Evolutionary conservation across 257 asterid species (phyloP), one percentile per base, ranked within the genome.

Genomic region (Scutellaria barbata): DNA sequence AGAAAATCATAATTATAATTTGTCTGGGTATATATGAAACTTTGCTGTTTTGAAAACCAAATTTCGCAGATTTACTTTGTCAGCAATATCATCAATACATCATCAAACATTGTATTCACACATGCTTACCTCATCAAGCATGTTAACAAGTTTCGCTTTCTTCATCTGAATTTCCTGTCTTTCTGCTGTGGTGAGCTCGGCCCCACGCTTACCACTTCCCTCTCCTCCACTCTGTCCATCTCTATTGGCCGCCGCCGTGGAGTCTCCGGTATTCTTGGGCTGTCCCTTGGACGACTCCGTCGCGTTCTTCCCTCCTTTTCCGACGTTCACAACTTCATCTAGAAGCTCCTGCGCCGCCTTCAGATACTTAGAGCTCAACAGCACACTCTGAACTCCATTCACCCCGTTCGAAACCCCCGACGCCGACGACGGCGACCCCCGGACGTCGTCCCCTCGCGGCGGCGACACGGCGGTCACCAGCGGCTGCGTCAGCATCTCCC

Each of bases 101-200:
- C 76, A 80, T 68, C 72, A 17, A 30, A 30, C 35, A 30, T 30
- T 30, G 35, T 3, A 30, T 2, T 30, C 35, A 30, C 35, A 30
- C 47, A 42, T n/a, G 59, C 64, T 71, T 83, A 94, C 99, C 98
- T 94, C 99, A 75, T 94, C 96, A 55, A 94, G 99, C 98, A 94
- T 91, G 92, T 91, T 91, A 11, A 94, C 92, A 8, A 94, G 96
- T 63, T 94, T 94, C 0, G 96, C 95, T 75, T 91, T 94, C 86
- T 91, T 94, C 98, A 94, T 88, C 85, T 91, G 98, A 80, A 91
- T 88, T 84, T 94, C 99, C 25, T 91, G 99, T 69, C 91, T 88
- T 68, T 94, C 99, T 0, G 86, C 92, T 2, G 98, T 89, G 4
- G 79, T 83, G 40, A 88, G 89, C 79, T 94, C 99, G 5, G 84